Conservation (phyloP, 352 stramenopile genomes). For the Phytophthora sp. region DNA sequence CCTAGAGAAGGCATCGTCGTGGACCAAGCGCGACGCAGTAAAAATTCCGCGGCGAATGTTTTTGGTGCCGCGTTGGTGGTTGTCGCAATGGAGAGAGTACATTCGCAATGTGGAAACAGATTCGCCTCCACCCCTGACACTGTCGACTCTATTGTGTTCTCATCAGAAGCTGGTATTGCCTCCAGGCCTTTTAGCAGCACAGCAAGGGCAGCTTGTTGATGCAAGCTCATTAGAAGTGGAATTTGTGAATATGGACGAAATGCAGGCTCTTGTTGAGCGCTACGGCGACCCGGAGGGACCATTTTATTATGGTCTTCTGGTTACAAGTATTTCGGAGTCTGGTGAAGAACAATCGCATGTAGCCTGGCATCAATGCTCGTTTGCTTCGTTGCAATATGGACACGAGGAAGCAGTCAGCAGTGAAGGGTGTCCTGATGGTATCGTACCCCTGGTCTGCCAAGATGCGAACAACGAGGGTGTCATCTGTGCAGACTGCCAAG, state of each 20-base stretch:
- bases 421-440: constrained; percentile 24
- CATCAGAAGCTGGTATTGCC: constrained; percentile 67
- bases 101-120: constrained; percentile 72
- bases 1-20: constrained; percentile 29
- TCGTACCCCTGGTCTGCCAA: constrained; percentile 37
- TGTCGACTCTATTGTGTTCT: constrained; percentile 46
- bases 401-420: constrained; percentile 27
- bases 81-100: constrained; percentile 69
- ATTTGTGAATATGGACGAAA: constrained; percentile 65
- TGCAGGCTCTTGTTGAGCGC: constrained; percentile 59
- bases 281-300: constrained; percentile 54
- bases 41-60: constrained; percentile 49
- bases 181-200: constrained; percentile 43
- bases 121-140: constrained; percentile 36
- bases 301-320: constrained; percentile 58
- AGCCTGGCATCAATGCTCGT: constrained; percentile 53
- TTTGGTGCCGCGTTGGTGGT: constrained; percentile 63
- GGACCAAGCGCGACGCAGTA: constrained; percentile 18
- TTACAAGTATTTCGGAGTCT: constrained; percentile 8
- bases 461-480: constrained; percentile 35
- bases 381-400: constrained; percentile 40
- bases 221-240: constrained; percentile 57
- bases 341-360: constrained; percentile 26
- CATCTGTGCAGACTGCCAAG: constrained; percentile 61
- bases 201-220: constrained; percentile 50